Conservation (phyloP, 352 stramenopile species). For the Phytophthora boehmeriae region DNA sequence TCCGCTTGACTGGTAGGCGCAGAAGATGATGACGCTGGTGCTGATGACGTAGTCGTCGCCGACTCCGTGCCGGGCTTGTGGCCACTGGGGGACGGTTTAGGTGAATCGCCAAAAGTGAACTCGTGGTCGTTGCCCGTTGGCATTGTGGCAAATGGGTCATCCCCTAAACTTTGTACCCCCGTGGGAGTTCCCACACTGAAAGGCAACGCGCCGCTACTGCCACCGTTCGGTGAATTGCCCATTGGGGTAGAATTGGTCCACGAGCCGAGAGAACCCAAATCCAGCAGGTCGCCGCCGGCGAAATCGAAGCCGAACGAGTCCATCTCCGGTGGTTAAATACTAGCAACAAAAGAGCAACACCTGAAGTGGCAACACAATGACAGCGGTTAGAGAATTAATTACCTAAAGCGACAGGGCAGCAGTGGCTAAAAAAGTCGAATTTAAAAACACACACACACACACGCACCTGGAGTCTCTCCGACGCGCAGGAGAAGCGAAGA, state of each 20-base stretch:
- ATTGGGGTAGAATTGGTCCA: conserved; percentile 74
- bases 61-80: conserved; percentile 20
- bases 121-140: conserved; percentile 57
- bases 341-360: conserved; percentile 33
- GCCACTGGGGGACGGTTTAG: conserved; percentile 48
- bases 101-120: conserved; percentile 84
- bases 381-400: not conserved
- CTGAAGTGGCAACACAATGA: conserved; percentile 9
- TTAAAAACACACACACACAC: no score
- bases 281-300: conserved; percentile 68
- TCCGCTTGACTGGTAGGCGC: conserved; percentile 26
- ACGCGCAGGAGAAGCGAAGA: not conserved
- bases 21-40: conserved; percentile 6
- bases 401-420: not conserved
- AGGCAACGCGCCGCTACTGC: conserved; percentile 44
- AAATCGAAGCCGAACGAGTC: conserved; percentile 90
- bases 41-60: not conserved
- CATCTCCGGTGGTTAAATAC: conserved; percentile 55
- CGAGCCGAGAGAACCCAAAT: conserved; percentile 73
- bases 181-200: conserved; percentile 89
- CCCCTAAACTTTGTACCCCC: conserved; percentile 80
- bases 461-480: not conserved
- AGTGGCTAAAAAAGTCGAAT: not conserved
- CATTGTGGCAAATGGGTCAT: conserved; percentile 70
- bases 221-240: conserved; percentile 69